Conservation (phyloP, 176 grass and related monocot species). For the Thinopyrum elongatum region DNA sequence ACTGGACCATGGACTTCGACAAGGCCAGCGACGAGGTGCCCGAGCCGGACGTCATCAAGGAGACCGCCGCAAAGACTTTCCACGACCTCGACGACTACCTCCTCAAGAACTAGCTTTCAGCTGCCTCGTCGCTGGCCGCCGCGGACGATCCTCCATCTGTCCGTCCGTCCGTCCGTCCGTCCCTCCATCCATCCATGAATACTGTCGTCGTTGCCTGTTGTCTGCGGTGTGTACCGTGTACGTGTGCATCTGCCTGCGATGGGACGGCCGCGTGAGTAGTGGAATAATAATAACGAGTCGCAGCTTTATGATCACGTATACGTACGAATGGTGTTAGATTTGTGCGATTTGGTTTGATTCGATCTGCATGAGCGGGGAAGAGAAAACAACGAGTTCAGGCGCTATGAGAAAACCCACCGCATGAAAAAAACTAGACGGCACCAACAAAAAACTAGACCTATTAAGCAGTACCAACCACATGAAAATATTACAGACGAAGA, state of each 20-base stretch:
- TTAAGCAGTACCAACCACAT: too few species aligned
- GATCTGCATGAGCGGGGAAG: too few species aligned
- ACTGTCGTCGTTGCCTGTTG: neutral
- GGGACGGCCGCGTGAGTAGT: neutral
- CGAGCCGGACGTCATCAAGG: conserved; percentile 66
- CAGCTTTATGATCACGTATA: neutral
- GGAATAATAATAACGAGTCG: neutral
- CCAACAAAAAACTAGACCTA: too few species aligned
- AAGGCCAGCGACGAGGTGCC: conserved; percentile 68
- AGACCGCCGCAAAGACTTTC: conserved; percentile 67
- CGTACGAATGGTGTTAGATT: too few species aligned
- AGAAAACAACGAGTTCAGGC: too few species aligned
- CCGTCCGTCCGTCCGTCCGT: neutral
- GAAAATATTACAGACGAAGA: too few species aligned
- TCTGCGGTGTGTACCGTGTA: neutral
- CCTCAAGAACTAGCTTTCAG: conserved; percentile 48
- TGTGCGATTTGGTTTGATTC: too few species aligned
- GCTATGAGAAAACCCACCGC: too few species aligned
- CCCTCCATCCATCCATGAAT: neutral
- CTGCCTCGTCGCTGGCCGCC: neutral
- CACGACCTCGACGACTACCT: conserved; percentile 82
- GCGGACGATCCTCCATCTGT: neutral
- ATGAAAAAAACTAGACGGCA: too few species aligned
- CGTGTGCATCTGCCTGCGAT: neutral
- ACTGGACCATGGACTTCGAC: conserved; percentile 64